A percentile compares a stretch with the other conserved stretches of the same genome.
Evolutionary conservation across 2,329 filamentous ascomycete genomes (phyloP).

Genomic region (Xylaria sp.): DNA sequence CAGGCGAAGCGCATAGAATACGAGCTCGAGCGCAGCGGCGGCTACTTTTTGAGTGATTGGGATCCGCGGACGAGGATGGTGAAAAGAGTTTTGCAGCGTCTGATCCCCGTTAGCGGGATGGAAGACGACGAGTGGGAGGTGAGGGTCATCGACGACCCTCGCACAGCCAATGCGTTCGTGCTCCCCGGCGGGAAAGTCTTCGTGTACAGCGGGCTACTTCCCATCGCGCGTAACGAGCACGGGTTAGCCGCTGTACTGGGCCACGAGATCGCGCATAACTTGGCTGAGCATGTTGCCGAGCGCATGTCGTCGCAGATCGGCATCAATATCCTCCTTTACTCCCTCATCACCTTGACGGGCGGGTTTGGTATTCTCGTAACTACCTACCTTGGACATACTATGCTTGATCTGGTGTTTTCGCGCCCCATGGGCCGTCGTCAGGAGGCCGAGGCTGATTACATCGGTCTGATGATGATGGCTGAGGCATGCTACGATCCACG

Average conservation of each 20-base stretch:
- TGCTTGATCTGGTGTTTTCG: conserved; percentile 72
- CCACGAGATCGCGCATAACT: conserved; percentile 82
- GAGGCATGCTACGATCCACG: conserved; percentile 79
- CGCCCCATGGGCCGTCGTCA: conserved; percentile 76
- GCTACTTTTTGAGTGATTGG: conserved; percentile 66
- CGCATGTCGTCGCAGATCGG: conserved; percentile 64
- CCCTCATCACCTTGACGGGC: conserved; percentile 60
- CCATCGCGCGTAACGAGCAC: conserved; percentile 73
- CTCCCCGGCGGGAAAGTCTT: conserved; percentile 83
- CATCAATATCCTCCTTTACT: conserved; percentile 62
- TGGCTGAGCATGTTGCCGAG: conserved; percentile 75
- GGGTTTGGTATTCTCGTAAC: conserved; percentile 50
- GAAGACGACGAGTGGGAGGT: conserved; percentile 73
- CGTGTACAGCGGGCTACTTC: conserved; percentile 77
- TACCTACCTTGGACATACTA: conserved; percentile 53
- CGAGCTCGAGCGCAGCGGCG: conserved; percentile 62
- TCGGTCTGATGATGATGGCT: conserved; percentile 84
- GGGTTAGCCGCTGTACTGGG: conserved; percentile 79
- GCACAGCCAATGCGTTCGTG: conserved; percentile 77
- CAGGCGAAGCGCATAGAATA: conserved; percentile 65
- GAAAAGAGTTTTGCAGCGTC: conserved; percentile 69
- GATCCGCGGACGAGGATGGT: conserved; percentile 69
- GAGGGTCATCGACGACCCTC: conserved; percentile 74
- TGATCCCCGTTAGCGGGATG: conserved; percentile 75
- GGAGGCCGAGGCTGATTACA: conserved; percentile 82